Percentiles rank a stretch among this genome's conserved stretches.
Conservation (phyloP, 345 rosid genomes). For the Camelina sativa region DNA sequence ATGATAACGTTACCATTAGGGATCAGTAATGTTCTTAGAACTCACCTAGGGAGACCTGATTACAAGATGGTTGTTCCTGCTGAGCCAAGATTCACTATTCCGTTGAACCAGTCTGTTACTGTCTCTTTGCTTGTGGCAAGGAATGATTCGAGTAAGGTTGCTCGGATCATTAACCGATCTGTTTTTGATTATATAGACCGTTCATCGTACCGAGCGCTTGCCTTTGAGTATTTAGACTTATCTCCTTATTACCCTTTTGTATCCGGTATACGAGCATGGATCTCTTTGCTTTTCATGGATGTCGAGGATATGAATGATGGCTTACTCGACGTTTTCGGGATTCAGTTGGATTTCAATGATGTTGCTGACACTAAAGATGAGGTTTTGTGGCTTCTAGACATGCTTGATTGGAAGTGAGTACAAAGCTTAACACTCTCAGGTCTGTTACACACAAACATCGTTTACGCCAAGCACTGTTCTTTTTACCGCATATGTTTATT, state of each 20-base stretch:
- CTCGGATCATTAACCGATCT: slow-evolving; percentile 69
- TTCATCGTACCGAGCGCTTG: slow-evolving; percentile 67
- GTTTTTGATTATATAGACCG: slow-evolving; percentile 77
- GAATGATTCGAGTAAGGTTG: slow-evolving; percentile 72
- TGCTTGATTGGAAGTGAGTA: slow-evolving; percentile 93
- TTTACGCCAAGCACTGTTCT: neutral
- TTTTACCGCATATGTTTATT: neutral
- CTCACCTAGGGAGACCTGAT: slow-evolving; percentile 56
- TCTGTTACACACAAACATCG: neutral
- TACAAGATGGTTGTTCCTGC: slow-evolving; percentile 81
- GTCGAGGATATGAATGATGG: slow-evolving; percentile 64
- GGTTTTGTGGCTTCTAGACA: slow-evolving; percentile 90
- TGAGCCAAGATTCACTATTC: slow-evolving; percentile 70
- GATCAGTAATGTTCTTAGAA: slow-evolving; percentile 53
- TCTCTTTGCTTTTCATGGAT: slow-evolving; percentile 80
- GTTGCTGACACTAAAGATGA: slow-evolving; percentile 81
- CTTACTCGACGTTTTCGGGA: slow-evolving; percentile 70
- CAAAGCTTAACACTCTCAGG: neutral
- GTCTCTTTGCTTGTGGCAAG: slow-evolving; percentile 77
- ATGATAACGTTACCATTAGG: slow-evolving; percentile 58
- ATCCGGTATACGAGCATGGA: slow-evolving; percentile 81
- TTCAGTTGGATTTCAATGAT: slow-evolving; percentile 86
- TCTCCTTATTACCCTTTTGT: slow-evolving; percentile 82
- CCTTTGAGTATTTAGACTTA: slow-evolving; percentile 80
- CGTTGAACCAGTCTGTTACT: slow-evolving; percentile 58